Evolutionary conservation across 306 rosid genomes (phyloP).

Genomic region (Argentina anserina): DNA sequence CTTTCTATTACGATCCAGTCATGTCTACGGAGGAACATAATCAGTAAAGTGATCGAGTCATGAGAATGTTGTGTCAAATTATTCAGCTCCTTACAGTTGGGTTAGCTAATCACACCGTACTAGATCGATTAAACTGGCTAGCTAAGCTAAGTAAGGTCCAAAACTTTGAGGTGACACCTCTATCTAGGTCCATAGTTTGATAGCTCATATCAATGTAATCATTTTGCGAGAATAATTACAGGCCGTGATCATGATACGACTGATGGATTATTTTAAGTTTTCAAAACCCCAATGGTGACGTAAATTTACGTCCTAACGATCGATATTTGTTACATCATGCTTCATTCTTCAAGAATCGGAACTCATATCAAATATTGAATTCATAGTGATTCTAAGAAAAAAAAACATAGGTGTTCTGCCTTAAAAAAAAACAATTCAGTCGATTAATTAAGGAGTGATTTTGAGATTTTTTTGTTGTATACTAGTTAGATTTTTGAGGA

Average conservation of each 20-base stretch:
- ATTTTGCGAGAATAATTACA: background rate
- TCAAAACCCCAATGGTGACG: background rate
- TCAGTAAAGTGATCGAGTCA: background rate
- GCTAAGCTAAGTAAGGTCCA: background rate
- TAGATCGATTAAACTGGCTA: background rate
- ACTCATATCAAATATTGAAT: too few relatives aligned
- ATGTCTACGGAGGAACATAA: conserved; percentile 21
- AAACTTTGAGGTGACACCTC: background rate
- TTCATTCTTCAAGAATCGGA: too few relatives aligned
- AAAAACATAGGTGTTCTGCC: too few relatives aligned
- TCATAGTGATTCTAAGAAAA: too few relatives aligned
- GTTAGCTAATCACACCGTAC: background rate
- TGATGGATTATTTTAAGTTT: background rate
- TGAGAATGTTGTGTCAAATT: conserved; percentile 1
- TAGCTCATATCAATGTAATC: background rate
- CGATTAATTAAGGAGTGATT: too few relatives aligned
- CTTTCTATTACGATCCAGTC: background rate
- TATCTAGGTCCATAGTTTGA: background rate
- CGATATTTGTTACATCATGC: background rate
- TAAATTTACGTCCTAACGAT: too few relatives aligned
- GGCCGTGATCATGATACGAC: background rate
- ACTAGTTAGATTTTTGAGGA: too few relatives aligned
- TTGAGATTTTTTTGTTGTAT: too few relatives aligned
- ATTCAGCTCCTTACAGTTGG: background rate
- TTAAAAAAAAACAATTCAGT: too few relatives aligned